phyloP scores from a whole-genome alignment of 352 stramenopile species.

The Globisporangium acanthophoron region DNA sequence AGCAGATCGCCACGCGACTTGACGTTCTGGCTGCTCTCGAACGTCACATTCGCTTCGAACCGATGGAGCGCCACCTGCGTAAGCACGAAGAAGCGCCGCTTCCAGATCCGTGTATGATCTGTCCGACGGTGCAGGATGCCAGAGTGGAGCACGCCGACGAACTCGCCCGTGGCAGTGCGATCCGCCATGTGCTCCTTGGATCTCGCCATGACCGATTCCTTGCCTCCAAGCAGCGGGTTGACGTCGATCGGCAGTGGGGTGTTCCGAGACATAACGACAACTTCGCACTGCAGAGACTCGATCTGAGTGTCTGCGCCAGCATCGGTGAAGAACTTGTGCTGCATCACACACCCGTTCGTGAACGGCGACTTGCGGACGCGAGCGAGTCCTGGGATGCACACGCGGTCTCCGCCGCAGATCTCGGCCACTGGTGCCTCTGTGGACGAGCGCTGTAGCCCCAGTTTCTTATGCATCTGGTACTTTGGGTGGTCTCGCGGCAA shows the following conservation, averaged over 20 bases:
- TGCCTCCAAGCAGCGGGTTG: conserved; percentile 11
- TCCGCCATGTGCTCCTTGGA: conserved; percentile 18
- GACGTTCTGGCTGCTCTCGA: conserved; percentile 14
- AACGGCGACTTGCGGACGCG: conserved; percentile 22
- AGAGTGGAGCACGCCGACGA: conserved; percentile 28
- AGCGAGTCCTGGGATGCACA: conserved; percentile 25
- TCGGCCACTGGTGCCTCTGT: conserved; percentile 16
- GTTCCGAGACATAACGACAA: conserved; percentile 21
- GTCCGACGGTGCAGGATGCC: conserved; percentile 23
- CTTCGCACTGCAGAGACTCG: conserved; percentile 20
- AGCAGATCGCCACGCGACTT: conserved; percentile 23
- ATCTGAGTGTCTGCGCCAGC: background rate
- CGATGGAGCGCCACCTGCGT: conserved; percentile 36
- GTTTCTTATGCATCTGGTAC: conserved; percentile 8
- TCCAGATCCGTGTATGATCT: conserved; percentile 32
- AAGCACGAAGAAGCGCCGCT: conserved; percentile 40
- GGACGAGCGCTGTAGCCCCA: conserved; percentile 10
- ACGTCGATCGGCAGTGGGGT: conserved; percentile 8
- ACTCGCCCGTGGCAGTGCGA: conserved; percentile 32
- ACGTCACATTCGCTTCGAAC: conserved; percentile 22
- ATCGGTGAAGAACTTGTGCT: conserved; percentile 21
- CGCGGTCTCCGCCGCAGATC: conserved; percentile 27
- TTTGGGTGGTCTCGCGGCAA: conserved; percentile 1
- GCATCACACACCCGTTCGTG: conserved; percentile 20
- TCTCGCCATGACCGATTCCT: conserved; percentile 5